Evolutionary conservation across 352 stramenopile genomes (phyloP).

Genomic region (Pythium plurisporium): DNA sequence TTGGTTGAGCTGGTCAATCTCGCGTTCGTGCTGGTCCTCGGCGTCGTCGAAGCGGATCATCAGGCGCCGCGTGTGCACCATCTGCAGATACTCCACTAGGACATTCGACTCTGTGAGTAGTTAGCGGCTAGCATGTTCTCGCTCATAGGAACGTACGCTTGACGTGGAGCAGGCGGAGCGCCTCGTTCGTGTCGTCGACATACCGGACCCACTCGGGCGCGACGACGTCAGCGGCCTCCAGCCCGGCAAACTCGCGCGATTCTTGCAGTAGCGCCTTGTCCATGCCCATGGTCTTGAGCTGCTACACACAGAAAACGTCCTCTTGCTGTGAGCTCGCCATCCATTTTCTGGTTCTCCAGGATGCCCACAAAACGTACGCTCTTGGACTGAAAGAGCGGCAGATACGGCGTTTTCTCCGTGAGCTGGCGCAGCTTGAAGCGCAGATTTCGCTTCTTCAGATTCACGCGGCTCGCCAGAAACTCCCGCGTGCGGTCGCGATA

Average conservation of each 20-base stretch:
- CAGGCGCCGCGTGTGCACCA: slow-evolving; percentile 67
- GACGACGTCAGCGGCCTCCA: slow-evolving; percentile 26
- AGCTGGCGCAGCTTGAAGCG: slow-evolving; percentile 52
- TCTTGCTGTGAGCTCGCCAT: too few relatives aligned
- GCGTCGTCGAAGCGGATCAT: slow-evolving; percentile 81
- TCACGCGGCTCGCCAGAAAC: slow-evolving; percentile 37
- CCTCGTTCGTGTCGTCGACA: slow-evolving; percentile 60
- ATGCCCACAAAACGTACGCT: slow-evolving; percentile 42
- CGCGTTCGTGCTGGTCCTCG: slow-evolving; percentile 59
- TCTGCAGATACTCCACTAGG: slow-evolving; percentile 75
- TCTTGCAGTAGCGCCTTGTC: slow-evolving; percentile 65
- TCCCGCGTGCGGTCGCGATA: slow-evolving; percentile 53
- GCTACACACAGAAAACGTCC: slow-evolving; percentile 17
- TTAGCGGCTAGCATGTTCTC: neutral
- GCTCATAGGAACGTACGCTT: slow-evolving; percentile 40
- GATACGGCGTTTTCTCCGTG: slow-evolving; percentile 33
- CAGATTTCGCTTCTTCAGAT: slow-evolving; percentile 52
- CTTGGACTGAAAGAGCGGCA: slow-evolving; percentile 51
- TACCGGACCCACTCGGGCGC: slow-evolving; percentile 64
- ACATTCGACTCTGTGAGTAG: neutral
- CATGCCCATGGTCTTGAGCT: slow-evolving; percentile 48
- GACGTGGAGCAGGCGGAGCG: slow-evolving; percentile 53
- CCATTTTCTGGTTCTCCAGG: too few relatives aligned
- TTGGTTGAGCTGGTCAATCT: slow-evolving; percentile 63
- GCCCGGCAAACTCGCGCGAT: slow-evolving; percentile 27